Percentiles rank a stretch among this genome's conserved stretches.
Evolutionary conservation across 2,329 filamentous ascomycete species (phyloP).

Genomic region (Calonectria montana): DNA sequence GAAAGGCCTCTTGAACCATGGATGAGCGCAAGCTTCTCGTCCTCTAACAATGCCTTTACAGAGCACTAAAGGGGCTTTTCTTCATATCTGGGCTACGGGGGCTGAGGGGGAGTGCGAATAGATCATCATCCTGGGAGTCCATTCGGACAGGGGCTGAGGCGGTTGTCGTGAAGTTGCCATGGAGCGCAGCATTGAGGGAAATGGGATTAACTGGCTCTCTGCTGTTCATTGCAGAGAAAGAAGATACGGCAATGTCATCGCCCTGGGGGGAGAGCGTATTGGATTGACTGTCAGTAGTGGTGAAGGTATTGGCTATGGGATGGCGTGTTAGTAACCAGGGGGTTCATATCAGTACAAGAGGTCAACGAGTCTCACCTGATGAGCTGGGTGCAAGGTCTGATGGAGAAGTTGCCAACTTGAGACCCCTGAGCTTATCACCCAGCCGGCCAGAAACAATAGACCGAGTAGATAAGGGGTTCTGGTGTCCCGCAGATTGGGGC

Average conservation of each 20-base stretch:
- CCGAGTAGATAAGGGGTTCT: constrained; percentile 67
- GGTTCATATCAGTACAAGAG: constrained; percentile 1
- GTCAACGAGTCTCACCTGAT: constrained; percentile 57
- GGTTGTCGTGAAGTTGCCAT: constrained; percentile 32
- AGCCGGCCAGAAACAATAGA: constrained; percentile 75
- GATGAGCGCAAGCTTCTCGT: neutral
- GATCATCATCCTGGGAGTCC: constrained; percentile 66
- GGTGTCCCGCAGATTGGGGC: constrained; percentile 27
- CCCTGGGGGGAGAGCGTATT: constrained; percentile 47
- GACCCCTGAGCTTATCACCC: constrained; percentile 81
- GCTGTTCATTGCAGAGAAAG: constrained; percentile 47
- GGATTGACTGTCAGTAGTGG: constrained; percentile 46
- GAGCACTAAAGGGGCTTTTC: constrained; percentile 80
- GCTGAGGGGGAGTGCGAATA: constrained; percentile 89
- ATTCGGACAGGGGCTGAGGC: constrained; percentile 31
- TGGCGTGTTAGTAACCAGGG: constrained; percentile 30
- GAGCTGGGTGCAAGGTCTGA: constrained; percentile 68
- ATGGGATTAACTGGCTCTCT: constrained; percentile 38
- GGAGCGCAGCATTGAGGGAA: constrained; percentile 50
- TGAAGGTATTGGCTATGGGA: constrained; percentile 50
- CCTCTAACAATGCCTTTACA: constrained; percentile 38
- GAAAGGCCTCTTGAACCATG: neutral
- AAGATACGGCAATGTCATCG: constrained; percentile 50
- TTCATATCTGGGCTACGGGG: constrained; percentile 88
- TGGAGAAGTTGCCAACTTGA: constrained; percentile 81